Percentiles rank a stretch among this genome's conserved stretches.
Conservation (phyloP, 192 early-diverging fungal genomes). For the Rhizoclosmatium sp. region DNA sequence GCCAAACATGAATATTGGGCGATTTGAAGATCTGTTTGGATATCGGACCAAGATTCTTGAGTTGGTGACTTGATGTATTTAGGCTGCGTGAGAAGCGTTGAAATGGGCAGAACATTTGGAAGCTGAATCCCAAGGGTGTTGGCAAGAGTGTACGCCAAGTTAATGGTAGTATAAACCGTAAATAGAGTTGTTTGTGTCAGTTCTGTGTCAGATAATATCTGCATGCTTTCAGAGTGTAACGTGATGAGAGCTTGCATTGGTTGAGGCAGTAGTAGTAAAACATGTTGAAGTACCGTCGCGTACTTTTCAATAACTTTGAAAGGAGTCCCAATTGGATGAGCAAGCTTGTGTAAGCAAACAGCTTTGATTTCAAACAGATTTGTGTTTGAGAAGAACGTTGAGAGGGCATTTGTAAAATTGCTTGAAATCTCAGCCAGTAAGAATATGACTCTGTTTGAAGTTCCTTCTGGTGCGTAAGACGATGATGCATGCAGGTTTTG, state of each 20-base stretch:
- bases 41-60: slow-evolving; percentile 5
- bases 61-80: too few species aligned
- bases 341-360: too few species aligned
- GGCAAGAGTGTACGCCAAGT: not conserved
- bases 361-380: too few species aligned
- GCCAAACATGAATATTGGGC: slow-evolving; percentile 2
- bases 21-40: slow-evolving; percentile 21
- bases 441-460: not conserved
- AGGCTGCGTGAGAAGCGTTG: too few species aligned
- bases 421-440: not conserved
- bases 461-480: slow-evolving; percentile 19
- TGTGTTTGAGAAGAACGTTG: not conserved
- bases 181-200: not conserved
- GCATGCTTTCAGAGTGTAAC: too few species aligned
- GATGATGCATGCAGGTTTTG: not conserved
- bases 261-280: too few species aligned
- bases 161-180: not conserved
- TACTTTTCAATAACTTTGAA: too few species aligned
- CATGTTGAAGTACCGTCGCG: too few species aligned
- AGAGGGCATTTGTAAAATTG: not conserved
- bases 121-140: not conserved
- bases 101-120: too few species aligned
- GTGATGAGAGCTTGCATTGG: too few species aligned
- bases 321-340: too few species aligned
- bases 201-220: not conserved